Evolutionary conservation across 2,329 filamentous ascomycete genomes (phyloP).

Genomic region (Claviceps cyperi): DNA sequence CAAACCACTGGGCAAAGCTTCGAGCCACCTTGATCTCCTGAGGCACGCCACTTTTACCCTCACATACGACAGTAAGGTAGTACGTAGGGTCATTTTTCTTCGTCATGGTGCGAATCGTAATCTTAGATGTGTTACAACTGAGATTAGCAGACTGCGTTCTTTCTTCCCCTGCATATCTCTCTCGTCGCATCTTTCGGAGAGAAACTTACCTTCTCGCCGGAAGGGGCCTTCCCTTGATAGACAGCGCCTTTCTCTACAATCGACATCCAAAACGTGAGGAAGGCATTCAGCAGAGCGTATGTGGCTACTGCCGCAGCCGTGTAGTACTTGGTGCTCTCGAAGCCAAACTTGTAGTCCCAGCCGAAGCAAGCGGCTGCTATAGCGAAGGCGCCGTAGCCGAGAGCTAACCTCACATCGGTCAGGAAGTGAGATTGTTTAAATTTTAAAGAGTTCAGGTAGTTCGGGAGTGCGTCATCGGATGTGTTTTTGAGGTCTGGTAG

Average conservation of each 20-base stretch:
- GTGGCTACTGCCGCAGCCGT: slow-evolving; percentile 64
- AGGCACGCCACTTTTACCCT: slow-evolving; percentile 21
- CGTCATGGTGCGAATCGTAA: slow-evolving; percentile 56
- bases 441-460: slow-evolving; percentile 79
- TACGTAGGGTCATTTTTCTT: slow-evolving; percentile 77
- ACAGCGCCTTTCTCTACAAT: slow-evolving; percentile 67
- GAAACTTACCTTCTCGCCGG: slow-evolving; percentile 47
- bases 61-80: slow-evolving; percentile 51
- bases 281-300: slow-evolving; percentile 67
- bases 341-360: slow-evolving; percentile 84
- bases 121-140: slow-evolving; percentile 28
- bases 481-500: slow-evolving; percentile 82
- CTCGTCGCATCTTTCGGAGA: neutral
- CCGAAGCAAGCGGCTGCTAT: slow-evolving; percentile 75
- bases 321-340: slow-evolving; percentile 70
- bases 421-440: slow-evolving; percentile 73
- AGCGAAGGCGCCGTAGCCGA: slow-evolving; percentile 71
- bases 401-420: slow-evolving; percentile 64
- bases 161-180: neutral
- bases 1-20: slow-evolving; percentile 65
- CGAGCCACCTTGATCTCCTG: slow-evolving; percentile 40
- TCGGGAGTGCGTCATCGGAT: slow-evolving; percentile 83
- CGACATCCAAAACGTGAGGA: slow-evolving; percentile 74
- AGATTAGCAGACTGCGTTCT: neutral
- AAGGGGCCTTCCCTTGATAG: slow-evolving; percentile 56